phyloP scores from a whole-genome alignment of 139 green algal species.

The Pleodorina starrii region DNA sequence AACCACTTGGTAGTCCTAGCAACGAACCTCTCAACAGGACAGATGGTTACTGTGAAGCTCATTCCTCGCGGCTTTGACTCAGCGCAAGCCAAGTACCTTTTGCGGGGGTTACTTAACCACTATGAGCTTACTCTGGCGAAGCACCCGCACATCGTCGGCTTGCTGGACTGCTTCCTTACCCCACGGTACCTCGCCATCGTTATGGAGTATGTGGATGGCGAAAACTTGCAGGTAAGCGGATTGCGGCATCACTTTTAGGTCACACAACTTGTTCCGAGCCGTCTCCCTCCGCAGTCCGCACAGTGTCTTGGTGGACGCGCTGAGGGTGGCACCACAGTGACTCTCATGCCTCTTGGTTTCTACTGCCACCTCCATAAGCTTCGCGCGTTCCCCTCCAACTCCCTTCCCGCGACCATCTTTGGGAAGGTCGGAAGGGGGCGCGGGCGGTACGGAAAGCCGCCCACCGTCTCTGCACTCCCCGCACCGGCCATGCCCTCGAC shows the following conservation, averaged over 20 bases:
- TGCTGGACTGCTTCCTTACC: slow-evolving; percentile 57
- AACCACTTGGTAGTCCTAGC: slow-evolving; percentile 37
- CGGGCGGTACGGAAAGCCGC: too few species aligned
- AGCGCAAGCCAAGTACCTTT: slow-evolving; percentile 49
- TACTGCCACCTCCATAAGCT: too few species aligned
- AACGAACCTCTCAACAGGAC: slow-evolving; percentile 65
- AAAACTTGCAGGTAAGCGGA: slow-evolving; percentile 56
- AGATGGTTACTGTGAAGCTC: slow-evolving; percentile 73
- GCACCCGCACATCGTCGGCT: slow-evolving; percentile 83
- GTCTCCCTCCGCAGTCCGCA: too few species aligned
- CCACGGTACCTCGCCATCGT: slow-evolving; percentile 58
- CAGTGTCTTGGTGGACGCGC: too few species aligned
- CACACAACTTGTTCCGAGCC: too few species aligned
- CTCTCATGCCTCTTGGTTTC: too few species aligned
- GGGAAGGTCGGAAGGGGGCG: too few species aligned
- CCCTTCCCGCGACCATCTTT: too few species aligned
- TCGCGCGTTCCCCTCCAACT: too few species aligned
- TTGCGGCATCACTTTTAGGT: background rate
- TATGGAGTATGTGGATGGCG: slow-evolving; percentile 67
- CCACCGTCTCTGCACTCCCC: too few species aligned
- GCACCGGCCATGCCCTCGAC: too few species aligned
- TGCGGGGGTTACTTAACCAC: slow-evolving; percentile 39
- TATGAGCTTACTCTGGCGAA: slow-evolving; percentile 59
- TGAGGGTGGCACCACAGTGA: too few species aligned
- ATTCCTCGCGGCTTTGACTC: slow-evolving; percentile 58